Conservation (phyloP, 2,329 filamentous ascomycete genomes). For the Clarireedia hainanense region DNA sequence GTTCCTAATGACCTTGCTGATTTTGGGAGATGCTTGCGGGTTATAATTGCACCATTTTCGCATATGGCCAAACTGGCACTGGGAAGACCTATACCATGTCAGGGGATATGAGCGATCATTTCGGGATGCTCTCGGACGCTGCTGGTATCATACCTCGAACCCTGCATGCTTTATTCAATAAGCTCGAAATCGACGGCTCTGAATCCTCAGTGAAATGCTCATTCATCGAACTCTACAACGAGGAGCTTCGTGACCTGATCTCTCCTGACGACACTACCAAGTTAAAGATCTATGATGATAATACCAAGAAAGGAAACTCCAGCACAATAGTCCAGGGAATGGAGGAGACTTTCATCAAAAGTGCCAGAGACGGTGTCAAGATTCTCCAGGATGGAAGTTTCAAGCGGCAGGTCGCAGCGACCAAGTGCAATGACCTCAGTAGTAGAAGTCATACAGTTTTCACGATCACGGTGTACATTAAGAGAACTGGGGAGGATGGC, state of each 20-base stretch:
- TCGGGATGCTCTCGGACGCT: conserved; percentile 79
- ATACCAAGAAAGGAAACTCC: conserved; percentile 73
- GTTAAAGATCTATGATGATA: conserved; percentile 92
- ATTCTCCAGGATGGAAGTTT: conserved; percentile 82
- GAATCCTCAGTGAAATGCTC: conserved; percentile 95
- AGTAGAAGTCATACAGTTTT: conserved; percentile 97
- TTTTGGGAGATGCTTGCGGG: conserved; percentile 71
- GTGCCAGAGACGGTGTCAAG: conserved; percentile 76
- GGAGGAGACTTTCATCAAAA: conserved; percentile 92
- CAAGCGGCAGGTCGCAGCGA: conserved; percentile 95
- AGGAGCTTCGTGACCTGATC: conserved; percentile 86
- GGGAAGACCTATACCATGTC: conserved; percentile 99
- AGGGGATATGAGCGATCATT: conserved; percentile 83
- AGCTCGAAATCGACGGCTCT: conserved; percentile 67
- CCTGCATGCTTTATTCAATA: conserved; percentile 77
- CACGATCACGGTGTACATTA: conserved; percentile 87
- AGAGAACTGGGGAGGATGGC: conserved; percentile 70
- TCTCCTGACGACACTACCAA: conserved; percentile 75
- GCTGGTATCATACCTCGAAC: conserved; percentile 94
- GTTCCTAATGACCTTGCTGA: conserved; percentile 8
- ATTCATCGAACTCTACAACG: conserved; percentile 97
- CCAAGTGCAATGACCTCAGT: conserved; percentile 98
- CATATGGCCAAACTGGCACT: conserved; percentile 95
- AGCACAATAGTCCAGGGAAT: conserved; percentile 91
- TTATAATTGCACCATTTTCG: conserved; percentile 98